These are phyloP conservation scores for Tanacetum coccineum DNA, from an alignment of 129 eudicot genomes.

Conservation along the genomic window DNA sequence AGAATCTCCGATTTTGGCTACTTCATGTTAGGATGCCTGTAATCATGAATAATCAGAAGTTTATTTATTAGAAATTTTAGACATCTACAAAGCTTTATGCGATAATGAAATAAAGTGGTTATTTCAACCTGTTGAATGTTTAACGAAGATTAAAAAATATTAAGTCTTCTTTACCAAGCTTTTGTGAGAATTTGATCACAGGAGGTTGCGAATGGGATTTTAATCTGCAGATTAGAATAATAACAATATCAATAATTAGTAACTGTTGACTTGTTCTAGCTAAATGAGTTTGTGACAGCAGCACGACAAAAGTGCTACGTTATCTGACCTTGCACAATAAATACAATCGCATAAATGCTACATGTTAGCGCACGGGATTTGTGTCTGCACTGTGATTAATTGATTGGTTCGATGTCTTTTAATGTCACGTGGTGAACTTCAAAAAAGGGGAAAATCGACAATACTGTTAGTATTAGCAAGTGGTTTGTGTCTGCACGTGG, in stretches of 20 bases:
- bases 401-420: not conserved
- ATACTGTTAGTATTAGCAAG: not conserved
- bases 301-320: not conserved
- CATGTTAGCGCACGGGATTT: not conserved
- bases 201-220: slow-evolving; percentile 16
- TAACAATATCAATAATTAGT: not conserved
- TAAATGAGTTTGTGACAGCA: not conserved
- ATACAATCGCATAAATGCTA: not conserved
- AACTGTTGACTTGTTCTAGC: not conserved
- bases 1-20: slow-evolving; percentile 18
- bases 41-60: not conserved
- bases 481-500: not conserved
- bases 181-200: slow-evolving; percentile 16
- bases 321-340: not conserved
- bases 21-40: slow-evolving; percentile 28
- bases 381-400: not conserved
- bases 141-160: not conserved
- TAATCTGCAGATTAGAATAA: not conserved
- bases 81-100: not conserved
- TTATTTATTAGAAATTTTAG: not conserved
- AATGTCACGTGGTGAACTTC: not conserved
- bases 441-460: not conserved
- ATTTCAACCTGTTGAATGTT: not conserved
- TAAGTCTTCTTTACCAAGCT: slow-evolving; percentile 17
- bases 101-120: not conserved